These are phyloP conservation scores for Penicillium maclennaniae DNA, from an alignment of 495 filamentous ascomycete species.

Conservation along the genomic window DNA sequence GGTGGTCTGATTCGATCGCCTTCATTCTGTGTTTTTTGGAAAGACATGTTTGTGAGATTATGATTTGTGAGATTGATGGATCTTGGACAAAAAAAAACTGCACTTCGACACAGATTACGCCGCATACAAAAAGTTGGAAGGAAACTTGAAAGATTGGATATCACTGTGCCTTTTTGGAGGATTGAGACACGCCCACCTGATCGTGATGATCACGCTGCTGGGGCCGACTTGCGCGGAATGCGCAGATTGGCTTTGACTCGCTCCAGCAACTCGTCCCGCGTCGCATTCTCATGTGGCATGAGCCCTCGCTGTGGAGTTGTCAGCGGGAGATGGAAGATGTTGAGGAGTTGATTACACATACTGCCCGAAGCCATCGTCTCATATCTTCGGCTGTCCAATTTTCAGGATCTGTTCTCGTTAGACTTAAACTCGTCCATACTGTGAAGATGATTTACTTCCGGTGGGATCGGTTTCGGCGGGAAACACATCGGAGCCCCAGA, in stretches of 20 bases:
- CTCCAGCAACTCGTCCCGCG: constrained; percentile 72
- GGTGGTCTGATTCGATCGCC: constrained; percentile 39
- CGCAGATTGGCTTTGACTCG: constrained; percentile 77
- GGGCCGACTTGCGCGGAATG: constrained; percentile 29
- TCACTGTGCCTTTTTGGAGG: not conserved
- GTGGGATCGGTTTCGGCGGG: constrained; percentile 68
- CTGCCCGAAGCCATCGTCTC: constrained; percentile 68
- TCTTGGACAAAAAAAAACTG: not conserved
- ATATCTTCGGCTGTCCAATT: constrained; percentile 71
- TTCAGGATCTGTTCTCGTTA: constrained; percentile 49
- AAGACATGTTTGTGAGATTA: not conserved
- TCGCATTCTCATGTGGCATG: constrained; percentile 59
- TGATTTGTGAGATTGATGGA: not conserved
- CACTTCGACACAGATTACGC: not conserved
- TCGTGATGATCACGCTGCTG: constrained; percentile 8
- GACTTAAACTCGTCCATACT: not conserved
- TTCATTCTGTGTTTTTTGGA: not conserved
- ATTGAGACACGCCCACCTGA: not conserved
- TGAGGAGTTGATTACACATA: constrained; percentile 39
- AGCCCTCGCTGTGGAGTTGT: constrained; percentile 61
- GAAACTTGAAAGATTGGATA: not conserved
- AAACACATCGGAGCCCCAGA: constrained; percentile 80
- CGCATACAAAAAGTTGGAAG: not conserved
- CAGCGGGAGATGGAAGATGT: not conserved
- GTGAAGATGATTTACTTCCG: constrained; percentile 47